Evolutionary conservation across 2,329 filamentous ascomycete genomes (phyloP), one percentile per base, ranked within the genome.

Genomic region (Thyridium curvatum): DNA sequence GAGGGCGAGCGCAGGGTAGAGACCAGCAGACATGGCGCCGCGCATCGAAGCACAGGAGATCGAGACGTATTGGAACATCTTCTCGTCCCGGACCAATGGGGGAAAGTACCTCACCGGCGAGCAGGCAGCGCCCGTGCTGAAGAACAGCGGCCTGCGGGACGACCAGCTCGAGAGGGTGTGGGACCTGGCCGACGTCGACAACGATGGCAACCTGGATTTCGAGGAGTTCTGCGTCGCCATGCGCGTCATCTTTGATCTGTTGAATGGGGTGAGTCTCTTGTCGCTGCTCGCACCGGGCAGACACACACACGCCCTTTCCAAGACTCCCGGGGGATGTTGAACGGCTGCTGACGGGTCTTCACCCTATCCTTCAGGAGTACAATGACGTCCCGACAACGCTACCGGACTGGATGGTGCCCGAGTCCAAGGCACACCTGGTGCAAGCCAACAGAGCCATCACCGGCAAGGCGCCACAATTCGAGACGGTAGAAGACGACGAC

Each of bases 191-290:
- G 93, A 98, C 60, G 88, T 98, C 45, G 93, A 98, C 65, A 90
- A 90, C 52, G 93, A 98, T 68, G 93, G 93, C 46, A 94, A 94
- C 64, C 73, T 98, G 39, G 93, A 98, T 66, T 98, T 98, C 69
- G 93, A 98, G 68, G 93, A 98, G 72, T 98, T 98, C 62, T 98
- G 93, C 63, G 93, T 98, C 42, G 93, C 90, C 30, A 98, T 98
- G 93, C 80, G 93, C 56, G 71, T 98, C 55, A 96, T 97, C 54
- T 98, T 97, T 62, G 93, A 98, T 61, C 70, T 97, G 49, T 82
- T 98, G 52, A 98, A 98, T 56, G 93, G 93, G 53, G 87, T 94
- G 73, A 45, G 76, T 66, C 8, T 26, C 28, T 32, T 10, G 16
- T 38, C 28, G 15, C 15, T 32, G n/a, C 13, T n/a, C n/a, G n/a